phyloP scores from a whole-genome alignment of 257 asterid genomes.

The Catharanthus roseus region DNA sequence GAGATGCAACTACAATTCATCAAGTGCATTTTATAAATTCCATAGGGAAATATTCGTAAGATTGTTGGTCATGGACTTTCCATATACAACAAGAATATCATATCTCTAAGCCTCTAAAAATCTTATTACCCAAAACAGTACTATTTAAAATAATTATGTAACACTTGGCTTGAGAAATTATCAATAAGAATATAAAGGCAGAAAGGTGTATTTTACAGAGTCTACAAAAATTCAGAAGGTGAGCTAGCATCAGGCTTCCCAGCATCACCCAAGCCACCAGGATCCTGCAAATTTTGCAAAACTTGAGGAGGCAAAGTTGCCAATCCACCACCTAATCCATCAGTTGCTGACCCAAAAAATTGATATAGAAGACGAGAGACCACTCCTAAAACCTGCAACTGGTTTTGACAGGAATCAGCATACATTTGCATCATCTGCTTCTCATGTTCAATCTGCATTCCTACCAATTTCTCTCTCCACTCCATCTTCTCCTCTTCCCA shows the following conservation, averaged over 20 bases:
- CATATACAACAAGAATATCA: slow-evolving; percentile 14
- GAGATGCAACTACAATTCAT: neutral
- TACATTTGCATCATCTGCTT: slow-evolving; percentile 94
- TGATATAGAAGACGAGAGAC: slow-evolving; percentile 68
- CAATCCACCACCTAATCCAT: slow-evolving; percentile 58
- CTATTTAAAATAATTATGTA: slow-evolving; percentile 13
- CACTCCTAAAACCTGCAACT: slow-evolving; percentile 67
- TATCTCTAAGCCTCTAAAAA: slow-evolving; percentile 26
- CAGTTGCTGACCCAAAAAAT: slow-evolving; percentile 63
- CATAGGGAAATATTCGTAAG: neutral
- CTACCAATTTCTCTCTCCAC: slow-evolving; percentile 82
- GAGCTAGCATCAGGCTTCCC: slow-evolving; percentile 65
- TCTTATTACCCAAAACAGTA: slow-evolving; percentile 13
- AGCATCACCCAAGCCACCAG: slow-evolving; percentile 54
- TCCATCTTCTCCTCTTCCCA: slow-evolving; percentile 82
- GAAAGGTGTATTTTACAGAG: slow-evolving; percentile 17
- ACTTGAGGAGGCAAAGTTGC: slow-evolving; percentile 66
- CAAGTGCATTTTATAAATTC: neutral
- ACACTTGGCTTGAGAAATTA: slow-evolving; percentile 14
- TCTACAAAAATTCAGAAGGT: slow-evolving; percentile 75
- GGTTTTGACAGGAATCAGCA: slow-evolving; percentile 85
- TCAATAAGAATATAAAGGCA: slow-evolving; percentile 7
- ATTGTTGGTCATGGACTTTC: slow-evolving; percentile 1
- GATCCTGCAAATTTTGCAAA: slow-evolving; percentile 75
- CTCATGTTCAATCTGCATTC: slow-evolving; percentile 85